A percentile compares a stretch with the other conserved stretches of the same genome.
Evolutionary conservation across 192 early-diverging fungal genomes (phyloP).

Genomic region (Rhizophagus sp.): DNA sequence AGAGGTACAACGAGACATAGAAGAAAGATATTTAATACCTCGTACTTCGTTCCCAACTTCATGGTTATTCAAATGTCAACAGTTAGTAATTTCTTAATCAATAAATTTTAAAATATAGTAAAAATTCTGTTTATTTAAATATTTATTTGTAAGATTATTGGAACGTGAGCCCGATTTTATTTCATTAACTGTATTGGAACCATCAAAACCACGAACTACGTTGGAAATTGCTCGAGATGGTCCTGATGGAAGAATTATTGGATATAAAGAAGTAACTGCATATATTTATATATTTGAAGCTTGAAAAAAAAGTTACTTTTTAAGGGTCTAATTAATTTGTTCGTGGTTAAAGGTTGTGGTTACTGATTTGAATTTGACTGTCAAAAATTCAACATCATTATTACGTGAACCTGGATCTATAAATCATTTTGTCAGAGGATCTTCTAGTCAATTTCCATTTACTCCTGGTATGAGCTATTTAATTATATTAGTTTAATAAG

Average conservation of each 20-base stretch:
- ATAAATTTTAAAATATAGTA: conserved; percentile 3
- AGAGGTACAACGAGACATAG: conserved; percentile 51
- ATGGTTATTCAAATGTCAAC: conserved; percentile 60
- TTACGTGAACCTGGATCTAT: conserved; percentile 54
- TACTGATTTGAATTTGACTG: conserved; percentile 36
- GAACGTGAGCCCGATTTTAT: conserved; percentile 43
- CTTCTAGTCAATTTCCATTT: conserved; percentile 71
- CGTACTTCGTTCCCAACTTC: conserved; percentile 50
- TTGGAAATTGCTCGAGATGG: conserved; percentile 55
- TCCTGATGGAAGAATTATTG: conserved; percentile 50
- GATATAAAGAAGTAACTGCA: conserved; percentile 44
- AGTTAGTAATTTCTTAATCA: conserved; percentile 37
- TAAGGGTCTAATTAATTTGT: background rate
- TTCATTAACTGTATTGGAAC: conserved; percentile 44
- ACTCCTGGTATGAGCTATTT: conserved; percentile 55
- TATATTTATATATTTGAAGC: conserved; percentile 25
- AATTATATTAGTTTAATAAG: background rate
- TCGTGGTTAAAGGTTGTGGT: conserved; percentile 11
- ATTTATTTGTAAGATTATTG: conserved; percentile 33
- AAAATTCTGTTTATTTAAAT: background rate
- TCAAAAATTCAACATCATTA: conserved; percentile 75
- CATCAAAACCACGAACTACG: conserved; percentile 48
- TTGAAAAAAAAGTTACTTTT: conserved; percentile 3
- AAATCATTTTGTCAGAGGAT: conserved; percentile 73
- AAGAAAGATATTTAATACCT: conserved; percentile 56